A percentile compares a stretch with the other conserved stretches of the same genome.
Evolutionary conservation across 345 rosid species (phyloP).

Genomic region (Eucalyptus cloeziana): DNA sequence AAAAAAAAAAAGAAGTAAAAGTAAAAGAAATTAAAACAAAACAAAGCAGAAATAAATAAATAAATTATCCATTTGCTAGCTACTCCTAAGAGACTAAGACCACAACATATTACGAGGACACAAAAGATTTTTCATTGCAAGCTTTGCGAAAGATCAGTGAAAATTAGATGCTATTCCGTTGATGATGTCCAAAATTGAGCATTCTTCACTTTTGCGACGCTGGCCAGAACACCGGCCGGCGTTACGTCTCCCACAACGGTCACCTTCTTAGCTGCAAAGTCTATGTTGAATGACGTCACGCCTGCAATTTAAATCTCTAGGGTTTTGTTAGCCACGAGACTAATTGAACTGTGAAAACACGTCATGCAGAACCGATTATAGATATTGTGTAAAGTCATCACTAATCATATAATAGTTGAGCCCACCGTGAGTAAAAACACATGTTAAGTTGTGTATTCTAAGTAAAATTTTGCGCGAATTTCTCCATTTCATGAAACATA

Average conservation of each 20-base stretch:
- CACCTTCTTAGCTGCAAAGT: conserved; percentile 83
- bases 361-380: neutral
- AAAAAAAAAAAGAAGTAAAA: neutral
- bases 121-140: neutral
- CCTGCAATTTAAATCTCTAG: conserved; percentile 23
- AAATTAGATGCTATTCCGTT: neutral
- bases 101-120: neutral
- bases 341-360: neutral
- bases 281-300: conserved; percentile 76
- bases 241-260: conserved; percentile 76
- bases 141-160: neutral
- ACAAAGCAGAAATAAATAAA: neutral
- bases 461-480: neutral
- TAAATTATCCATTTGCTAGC: neutral
- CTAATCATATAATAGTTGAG: neutral
- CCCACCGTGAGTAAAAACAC: neutral
- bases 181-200: conserved; percentile 73
- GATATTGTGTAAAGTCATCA: neutral
- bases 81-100: neutral
- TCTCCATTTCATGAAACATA: neutral
- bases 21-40: neutral
- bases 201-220: conserved; percentile 80
- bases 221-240: conserved; percentile 59
- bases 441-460: neutral
- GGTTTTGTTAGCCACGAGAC: neutral